Percentiles rank a stretch among this genome's conserved stretches.
phyloP scores from a whole-genome alignment of 202 grass and related monocot genomes.

The Carex arenaria region DNA sequence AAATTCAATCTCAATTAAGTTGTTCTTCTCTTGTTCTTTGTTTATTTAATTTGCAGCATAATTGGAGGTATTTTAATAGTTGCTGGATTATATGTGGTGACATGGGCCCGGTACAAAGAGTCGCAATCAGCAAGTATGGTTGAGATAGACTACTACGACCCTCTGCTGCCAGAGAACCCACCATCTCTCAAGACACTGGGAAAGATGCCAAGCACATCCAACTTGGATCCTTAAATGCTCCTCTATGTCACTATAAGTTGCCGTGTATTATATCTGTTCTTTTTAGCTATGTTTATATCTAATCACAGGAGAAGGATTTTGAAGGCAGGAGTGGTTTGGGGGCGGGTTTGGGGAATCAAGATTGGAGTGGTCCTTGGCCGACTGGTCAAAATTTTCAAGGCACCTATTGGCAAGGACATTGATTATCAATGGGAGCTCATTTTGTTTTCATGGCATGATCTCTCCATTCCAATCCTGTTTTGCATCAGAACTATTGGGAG shows the following conservation, averaged over 20 bases:
- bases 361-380: not conserved
- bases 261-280: not conserved
- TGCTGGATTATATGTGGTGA: conserved; percentile 77
- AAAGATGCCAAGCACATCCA: conserved; percentile 37
- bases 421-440: not conserved
- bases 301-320: not conserved
- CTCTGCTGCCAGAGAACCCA: conserved; percentile 41
- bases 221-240: conserved; percentile 32
- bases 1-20: not conserved
- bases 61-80: conserved; percentile 76
- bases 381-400: conserved; percentile 15
- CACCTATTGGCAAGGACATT: conserved; percentile 10
- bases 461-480: conserved; percentile 10
- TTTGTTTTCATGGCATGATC: conserved; percentile 20
- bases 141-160: conserved; percentile 25
- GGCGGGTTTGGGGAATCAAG: not conserved
- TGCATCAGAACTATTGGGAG: not conserved
- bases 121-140: conserved; percentile 24
- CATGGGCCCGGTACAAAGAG: conserved; percentile 69
- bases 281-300: conserved; percentile 11
- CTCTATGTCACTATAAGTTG: not conserved
- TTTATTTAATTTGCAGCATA: conserved; percentile 34
- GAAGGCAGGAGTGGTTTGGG: not conserved
- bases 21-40: not conserved
- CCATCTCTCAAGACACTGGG: conserved; percentile 28